These are phyloP conservation scores for Macroventuria anomochaeta DNA, from an alignment of 2,329 filamentous ascomycete genomes.

Conservation along the genomic window DNA sequence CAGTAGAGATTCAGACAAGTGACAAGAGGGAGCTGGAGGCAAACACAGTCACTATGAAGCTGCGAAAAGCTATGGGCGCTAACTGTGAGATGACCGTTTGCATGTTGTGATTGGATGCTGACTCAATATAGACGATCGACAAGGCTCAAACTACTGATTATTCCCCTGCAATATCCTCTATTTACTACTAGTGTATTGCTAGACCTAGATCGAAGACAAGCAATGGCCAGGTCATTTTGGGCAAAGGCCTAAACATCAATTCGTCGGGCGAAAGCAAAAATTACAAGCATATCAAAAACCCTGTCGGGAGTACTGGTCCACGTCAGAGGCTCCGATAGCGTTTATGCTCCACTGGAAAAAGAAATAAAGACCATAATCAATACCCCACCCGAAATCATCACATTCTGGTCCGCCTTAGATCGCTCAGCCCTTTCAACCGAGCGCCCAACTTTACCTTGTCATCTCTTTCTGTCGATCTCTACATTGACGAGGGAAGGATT, in stretches of 20 bases:
- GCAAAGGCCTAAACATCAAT: neutral
- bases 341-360: neutral
- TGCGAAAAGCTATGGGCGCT: constrained; percentile 71
- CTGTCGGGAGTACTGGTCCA: neutral
- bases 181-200: neutral
- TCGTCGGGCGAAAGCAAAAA: neutral
- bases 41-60: constrained; percentile 64
- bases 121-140: constrained; percentile 26
- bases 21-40: constrained; percentile 67
- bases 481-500: too few species aligned
- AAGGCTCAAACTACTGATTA: constrained; percentile 28
- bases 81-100: constrained; percentile 63
- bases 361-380: neutral
- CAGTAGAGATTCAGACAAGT: constrained; percentile 67
- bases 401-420: neutral
- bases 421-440: too few species aligned
- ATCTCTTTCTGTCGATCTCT: too few species aligned
- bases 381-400: neutral
- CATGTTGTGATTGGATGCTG: constrained; percentile 7
- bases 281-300: neutral
- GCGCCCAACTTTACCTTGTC: too few species aligned
- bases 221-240: neutral
- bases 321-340: too few species aligned
- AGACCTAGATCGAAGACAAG: neutral
- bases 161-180: neutral